These are phyloP conservation scores for Linderina pennispora DNA, from an alignment of 192 early-diverging fungal genomes.

Conservation along the genomic window DNA sequence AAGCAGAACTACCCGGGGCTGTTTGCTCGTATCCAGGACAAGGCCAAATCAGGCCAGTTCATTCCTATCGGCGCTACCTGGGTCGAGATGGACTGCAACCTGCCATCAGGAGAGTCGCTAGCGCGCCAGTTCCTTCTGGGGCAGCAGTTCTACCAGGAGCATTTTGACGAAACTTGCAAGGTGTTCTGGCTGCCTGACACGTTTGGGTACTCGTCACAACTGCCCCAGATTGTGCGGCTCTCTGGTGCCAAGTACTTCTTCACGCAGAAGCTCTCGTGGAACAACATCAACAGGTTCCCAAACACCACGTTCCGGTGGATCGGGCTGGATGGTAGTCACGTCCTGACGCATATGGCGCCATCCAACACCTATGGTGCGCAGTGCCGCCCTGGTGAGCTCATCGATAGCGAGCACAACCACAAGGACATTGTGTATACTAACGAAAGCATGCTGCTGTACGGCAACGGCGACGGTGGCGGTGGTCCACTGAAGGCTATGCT, in stretches of 20 bases:
- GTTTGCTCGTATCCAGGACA: slow-evolving; percentile 69
- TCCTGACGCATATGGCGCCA: slow-evolving; percentile 85
- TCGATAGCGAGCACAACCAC: slow-evolving; percentile 71
- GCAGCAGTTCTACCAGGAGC: slow-evolving; percentile 78
- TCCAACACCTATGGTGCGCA: slow-evolving; percentile 76
- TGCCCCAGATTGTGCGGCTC: slow-evolving; percentile 83
- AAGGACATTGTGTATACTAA: slow-evolving; percentile 80
- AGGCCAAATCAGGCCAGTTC: slow-evolving; percentile 68
- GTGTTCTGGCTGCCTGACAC: slow-evolving; percentile 93
- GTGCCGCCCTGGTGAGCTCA: slow-evolving; percentile 55
- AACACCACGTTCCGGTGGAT: slow-evolving; percentile 93
- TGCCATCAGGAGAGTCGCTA: slow-evolving; percentile 89
- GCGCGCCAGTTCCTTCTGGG: slow-evolving; percentile 91
- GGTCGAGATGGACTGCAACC: slow-evolving; percentile 98
- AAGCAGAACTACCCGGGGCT: slow-evolving; percentile 76
- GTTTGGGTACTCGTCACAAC: slow-evolving; percentile 82
- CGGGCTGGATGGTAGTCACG: slow-evolving; percentile 74
- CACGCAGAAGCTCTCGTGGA: slow-evolving; percentile 98
- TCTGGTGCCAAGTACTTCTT: slow-evolving; percentile 89
- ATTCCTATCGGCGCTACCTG: slow-evolving; percentile 91
- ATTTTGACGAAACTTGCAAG: slow-evolving; percentile 61
- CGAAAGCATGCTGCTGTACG: slow-evolving; percentile 78
- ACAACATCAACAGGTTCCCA: slow-evolving; percentile 97
- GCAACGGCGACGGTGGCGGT: slow-evolving; percentile 97
- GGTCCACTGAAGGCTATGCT: slow-evolving; percentile 78